Percentiles rank a stretch among this genome's conserved stretches.
These are phyloP conservation scores for Dactylellina haptotyla DNA, from an alignment of 2,329 filamentous ascomycete species.

Conservation along the genomic window DNA sequence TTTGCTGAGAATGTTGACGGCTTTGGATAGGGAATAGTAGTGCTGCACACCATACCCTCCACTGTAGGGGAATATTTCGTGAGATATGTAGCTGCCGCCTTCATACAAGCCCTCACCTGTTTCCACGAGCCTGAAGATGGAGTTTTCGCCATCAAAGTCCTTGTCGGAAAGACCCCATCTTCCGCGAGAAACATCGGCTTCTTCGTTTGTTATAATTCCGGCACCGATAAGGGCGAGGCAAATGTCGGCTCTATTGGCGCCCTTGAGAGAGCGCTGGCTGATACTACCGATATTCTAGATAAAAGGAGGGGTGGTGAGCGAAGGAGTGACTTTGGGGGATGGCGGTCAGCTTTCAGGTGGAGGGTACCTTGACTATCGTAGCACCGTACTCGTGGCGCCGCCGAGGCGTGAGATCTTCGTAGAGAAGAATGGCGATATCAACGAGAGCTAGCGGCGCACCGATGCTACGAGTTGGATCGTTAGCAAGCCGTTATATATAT, in stretches of 20 bases:
- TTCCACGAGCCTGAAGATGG: slow-evolving; percentile 35
- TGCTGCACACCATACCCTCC: slow-evolving; percentile 54
- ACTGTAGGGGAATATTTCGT: slow-evolving; percentile 53
- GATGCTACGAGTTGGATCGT: too few species aligned
- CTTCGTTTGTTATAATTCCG: slow-evolving; percentile 44
- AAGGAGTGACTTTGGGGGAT: too few species aligned
- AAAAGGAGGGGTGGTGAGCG: neutral
- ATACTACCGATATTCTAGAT: slow-evolving; percentile 48
- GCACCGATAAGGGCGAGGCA: slow-evolving; percentile 49
- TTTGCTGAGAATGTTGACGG: slow-evolving; percentile 44
- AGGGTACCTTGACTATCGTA: slow-evolving; percentile 44
- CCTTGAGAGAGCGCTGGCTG: slow-evolving; percentile 36
- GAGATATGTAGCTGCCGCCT: slow-evolving; percentile 54
- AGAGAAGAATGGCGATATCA: slow-evolving; percentile 53
- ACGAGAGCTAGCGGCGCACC: slow-evolving; percentile 50
- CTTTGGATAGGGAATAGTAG: slow-evolving; percentile 49
- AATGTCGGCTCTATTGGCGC: slow-evolving; percentile 50
- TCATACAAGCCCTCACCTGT: slow-evolving; percentile 53
- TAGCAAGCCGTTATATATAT: too few species aligned
- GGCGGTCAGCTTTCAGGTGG: neutral
- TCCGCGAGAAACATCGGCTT: slow-evolving; percentile 25
- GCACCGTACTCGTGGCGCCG: slow-evolving; percentile 40
- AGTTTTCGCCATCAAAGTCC: slow-evolving; percentile 48
- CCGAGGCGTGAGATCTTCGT: slow-evolving; percentile 48
- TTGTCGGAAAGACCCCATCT: slow-evolving; percentile 46